Evolutionary conservation across 768 basidiomycete species (phyloP).

Genomic region (Terana coerulea): DNA sequence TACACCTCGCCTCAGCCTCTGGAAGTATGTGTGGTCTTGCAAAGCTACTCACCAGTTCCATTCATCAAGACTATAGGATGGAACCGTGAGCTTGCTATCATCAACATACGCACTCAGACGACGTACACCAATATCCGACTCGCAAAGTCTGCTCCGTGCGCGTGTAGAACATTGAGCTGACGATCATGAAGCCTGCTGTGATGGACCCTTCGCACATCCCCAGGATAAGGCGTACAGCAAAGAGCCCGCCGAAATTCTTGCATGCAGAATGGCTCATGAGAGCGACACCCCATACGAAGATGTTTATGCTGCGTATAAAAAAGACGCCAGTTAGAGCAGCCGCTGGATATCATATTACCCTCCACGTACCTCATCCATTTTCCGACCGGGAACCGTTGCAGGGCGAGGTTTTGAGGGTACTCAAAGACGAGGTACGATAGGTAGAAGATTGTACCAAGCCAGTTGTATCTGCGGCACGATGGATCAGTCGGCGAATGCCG

Average conservation of each 20-base stretch:
- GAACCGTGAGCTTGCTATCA: not conserved
- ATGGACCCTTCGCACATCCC: slow-evolving; percentile 72
- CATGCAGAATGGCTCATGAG: slow-evolving; percentile 65
- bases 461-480: slow-evolving; percentile 60
- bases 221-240: slow-evolving; percentile 59
- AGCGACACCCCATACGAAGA: slow-evolving; percentile 61
- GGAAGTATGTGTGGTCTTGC: not conserved
- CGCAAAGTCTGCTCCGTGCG: slow-evolving; percentile 63
- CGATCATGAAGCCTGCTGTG: slow-evolving; percentile 75
- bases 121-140: slow-evolving; percentile 76
- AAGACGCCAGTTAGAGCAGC: not conserved
- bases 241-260: slow-evolving; percentile 61
- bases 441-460: slow-evolving; percentile 77
- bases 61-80: slow-evolving; percentile 61
- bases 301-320: slow-evolving; percentile 46
- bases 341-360: not conserved
- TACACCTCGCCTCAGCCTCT: slow-evolving; percentile 18
- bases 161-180: slow-evolving; percentile 77
- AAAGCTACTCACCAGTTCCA: slow-evolving; percentile 47
- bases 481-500: not conserved
- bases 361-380: slow-evolving; percentile 83
- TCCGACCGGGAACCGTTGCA: slow-evolving; percentile 72
- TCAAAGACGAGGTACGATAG: slow-evolving; percentile 68
- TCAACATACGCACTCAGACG: not conserved
- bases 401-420: slow-evolving; percentile 68